A percentile compares a stretch with the other conserved stretches of the same genome.
Evolutionary conservation across 352 stramenopile species (phyloP).

Genomic region (Phytophthora nicotianae): DNA sequence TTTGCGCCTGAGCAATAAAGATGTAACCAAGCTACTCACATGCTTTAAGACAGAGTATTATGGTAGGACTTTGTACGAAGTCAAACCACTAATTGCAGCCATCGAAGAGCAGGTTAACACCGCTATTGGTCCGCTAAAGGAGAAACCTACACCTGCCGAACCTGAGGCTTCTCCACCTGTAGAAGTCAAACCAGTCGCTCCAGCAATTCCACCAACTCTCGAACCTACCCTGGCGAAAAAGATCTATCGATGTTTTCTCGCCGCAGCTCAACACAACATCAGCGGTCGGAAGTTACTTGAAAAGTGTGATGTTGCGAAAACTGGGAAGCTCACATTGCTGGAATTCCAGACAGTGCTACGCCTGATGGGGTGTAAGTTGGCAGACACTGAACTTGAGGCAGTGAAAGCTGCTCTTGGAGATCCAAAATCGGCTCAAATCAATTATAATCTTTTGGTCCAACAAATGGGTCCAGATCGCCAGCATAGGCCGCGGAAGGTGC

Average conservation of each 20-base stretch:
- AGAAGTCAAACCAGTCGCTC: slow-evolving; percentile 31
- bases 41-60: slow-evolving; percentile 40
- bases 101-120: slow-evolving; percentile 39
- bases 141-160: slow-evolving; percentile 4
- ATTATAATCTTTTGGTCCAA: slow-evolving; percentile 55
- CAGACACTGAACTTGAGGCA: slow-evolving; percentile 52
- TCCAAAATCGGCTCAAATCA: slow-evolving; percentile 43
- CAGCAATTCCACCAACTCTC: slow-evolving; percentile 20
- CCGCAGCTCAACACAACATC: slow-evolving; percentile 74
- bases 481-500: slow-evolving; percentile 32
- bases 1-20: slow-evolving; percentile 54
- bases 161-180: slow-evolving; percentile 16
- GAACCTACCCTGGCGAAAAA: slow-evolving; percentile 53
- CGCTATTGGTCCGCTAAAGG: slow-evolving; percentile 26
- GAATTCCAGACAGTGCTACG: slow-evolving; percentile 83
- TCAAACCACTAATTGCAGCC: slow-evolving; percentile 28
- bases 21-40: slow-evolving; percentile 51
- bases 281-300: slow-evolving; percentile 74
- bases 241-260: slow-evolving; percentile 69
- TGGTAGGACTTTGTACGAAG: slow-evolving; percentile 41
- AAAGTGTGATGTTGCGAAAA: slow-evolving; percentile 65
- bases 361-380: slow-evolving; percentile 71
- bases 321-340: slow-evolving; percentile 58
- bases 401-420: slow-evolving; percentile 59
- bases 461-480: slow-evolving; percentile 45